Conservation (phyloP, 2,329 filamentous ascomycete species). For the Verticillium klebahnii region DNA sequence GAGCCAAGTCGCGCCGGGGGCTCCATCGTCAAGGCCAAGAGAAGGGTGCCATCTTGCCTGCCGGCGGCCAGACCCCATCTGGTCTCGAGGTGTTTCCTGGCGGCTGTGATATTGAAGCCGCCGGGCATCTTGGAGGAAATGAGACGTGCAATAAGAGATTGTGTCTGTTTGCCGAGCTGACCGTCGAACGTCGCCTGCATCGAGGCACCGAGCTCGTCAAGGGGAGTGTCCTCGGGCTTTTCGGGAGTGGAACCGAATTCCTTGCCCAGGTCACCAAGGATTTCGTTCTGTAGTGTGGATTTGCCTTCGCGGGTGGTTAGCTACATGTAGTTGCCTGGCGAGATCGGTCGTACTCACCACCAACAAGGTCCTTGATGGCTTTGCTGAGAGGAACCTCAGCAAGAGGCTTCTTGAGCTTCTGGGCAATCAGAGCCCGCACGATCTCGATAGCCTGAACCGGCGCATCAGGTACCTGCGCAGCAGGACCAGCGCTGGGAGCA, state of each 20-base stretch:
- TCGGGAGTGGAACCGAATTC: constrained; percentile 98
- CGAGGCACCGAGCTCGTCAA: constrained; percentile 89
- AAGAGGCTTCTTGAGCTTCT: constrained; percentile 95
- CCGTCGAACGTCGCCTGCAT: constrained; percentile 99
- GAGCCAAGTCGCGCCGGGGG: constrained; percentile 82
- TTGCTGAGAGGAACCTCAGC: constrained; percentile 88
- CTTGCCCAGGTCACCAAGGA: constrained; percentile 94
- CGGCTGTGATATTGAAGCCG: constrained; percentile 96
- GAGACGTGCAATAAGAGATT: constrained; percentile 85
- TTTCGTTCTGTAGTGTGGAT: constrained; percentile 97
- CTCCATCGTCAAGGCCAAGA: constrained; percentile 90
- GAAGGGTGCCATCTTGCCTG: constrained; percentile 83
- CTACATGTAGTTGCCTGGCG: background rate
- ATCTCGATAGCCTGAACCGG: constrained; percentile 89
- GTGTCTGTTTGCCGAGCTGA: constrained; percentile 94
- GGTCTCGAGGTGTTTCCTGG: constrained; percentile 91
- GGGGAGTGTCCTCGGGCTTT: constrained; percentile 94
- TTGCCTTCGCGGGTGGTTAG: constrained; percentile 60
- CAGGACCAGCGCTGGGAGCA: constrained; percentile 75
- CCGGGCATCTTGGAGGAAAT: constrained; percentile 99
- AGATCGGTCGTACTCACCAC: constrained; percentile 58
- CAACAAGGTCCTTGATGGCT: constrained; percentile 97
- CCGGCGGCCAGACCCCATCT: constrained; percentile 85
- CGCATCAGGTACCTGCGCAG: constrained; percentile 77
- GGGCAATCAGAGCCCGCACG: constrained; percentile 81